A percentile compares a stretch with the other conserved stretches of the same genome.
Conservation (phyloP, 2,329 filamentous ascomycete species). For the Talaromyces funiculosus region DNA sequence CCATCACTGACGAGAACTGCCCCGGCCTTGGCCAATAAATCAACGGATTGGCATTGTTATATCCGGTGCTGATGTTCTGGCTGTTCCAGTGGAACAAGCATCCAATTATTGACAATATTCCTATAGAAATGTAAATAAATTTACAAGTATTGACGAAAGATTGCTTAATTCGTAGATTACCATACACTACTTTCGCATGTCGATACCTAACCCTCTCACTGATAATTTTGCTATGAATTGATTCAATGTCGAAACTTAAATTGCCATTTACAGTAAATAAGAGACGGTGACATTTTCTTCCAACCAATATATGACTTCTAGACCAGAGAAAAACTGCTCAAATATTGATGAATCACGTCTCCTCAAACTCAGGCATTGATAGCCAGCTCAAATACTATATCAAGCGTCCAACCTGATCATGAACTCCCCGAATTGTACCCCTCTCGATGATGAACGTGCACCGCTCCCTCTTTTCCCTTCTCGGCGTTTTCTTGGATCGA, state of each 20-base stretch:
- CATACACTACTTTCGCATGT: not conserved
- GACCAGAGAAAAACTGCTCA: slow-evolving; percentile 29
- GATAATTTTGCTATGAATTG: too few species aligned
- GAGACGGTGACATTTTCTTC: too few species aligned
- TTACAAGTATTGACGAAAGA: not conserved
- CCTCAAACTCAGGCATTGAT: slow-evolving; percentile 13
- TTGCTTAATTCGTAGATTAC: not conserved
- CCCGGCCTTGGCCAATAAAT: slow-evolving; percentile 45
- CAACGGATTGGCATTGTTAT: not conserved
- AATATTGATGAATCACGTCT: slow-evolving; percentile 28
- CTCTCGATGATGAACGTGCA: too few species aligned
- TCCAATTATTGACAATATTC: not conserved
- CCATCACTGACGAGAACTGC: slow-evolving; percentile 48
- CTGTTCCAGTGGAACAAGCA: not conserved
- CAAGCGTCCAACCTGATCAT: too few species aligned
- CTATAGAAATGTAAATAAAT: not conserved
- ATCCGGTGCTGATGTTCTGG: not conserved
- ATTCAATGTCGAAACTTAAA: slow-evolving; percentile 19
- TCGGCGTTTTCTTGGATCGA: not conserved
- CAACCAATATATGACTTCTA: too few species aligned
- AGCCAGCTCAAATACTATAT: not conserved
- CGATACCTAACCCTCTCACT: too few species aligned
- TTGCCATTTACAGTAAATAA: too few species aligned
- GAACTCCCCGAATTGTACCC: too few species aligned
- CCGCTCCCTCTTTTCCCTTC: too few species aligned